phyloP scores from a whole-genome alignment of 2,329 filamentous ascomycete genomes.

The Xylariaceae sp. region DNA sequence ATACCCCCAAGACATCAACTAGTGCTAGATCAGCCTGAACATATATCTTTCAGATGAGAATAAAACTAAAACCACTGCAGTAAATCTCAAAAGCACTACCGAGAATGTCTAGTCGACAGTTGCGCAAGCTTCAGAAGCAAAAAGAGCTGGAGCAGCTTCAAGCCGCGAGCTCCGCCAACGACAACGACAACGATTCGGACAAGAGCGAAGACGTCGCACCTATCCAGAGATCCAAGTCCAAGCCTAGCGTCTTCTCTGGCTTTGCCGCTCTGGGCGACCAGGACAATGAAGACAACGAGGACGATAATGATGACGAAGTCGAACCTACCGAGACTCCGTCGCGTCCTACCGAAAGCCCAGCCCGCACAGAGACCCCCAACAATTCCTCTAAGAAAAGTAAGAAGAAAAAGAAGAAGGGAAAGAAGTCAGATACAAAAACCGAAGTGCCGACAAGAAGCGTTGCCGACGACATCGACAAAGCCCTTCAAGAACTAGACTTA shows the following conservation, averaged over 20 bases:
- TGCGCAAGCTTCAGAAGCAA: conserved; percentile 53
- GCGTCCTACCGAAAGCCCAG: conserved; percentile 23
- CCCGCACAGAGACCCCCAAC: conserved; percentile 24
- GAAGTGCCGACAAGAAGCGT: conserved; percentile 37
- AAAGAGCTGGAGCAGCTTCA: conserved; percentile 51
- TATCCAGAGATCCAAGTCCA: conserved; percentile 50
- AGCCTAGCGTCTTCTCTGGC: conserved; percentile 55
- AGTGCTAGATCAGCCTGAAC: background rate
- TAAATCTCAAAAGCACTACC: background rate
- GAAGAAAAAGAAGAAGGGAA: conserved; percentile 46
- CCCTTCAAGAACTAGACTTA: conserved; percentile 47
- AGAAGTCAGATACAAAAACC: conserved; percentile 37
- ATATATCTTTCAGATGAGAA: background rate
- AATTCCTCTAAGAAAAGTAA: conserved; percentile 48
- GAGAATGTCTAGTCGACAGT: conserved; percentile 43
- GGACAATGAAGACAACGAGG: conserved; percentile 49
- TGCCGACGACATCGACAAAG: conserved; percentile 63
- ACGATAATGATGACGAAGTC: conserved; percentile 45
- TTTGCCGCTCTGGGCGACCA: conserved; percentile 59
- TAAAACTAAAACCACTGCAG: no score
- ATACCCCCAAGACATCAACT: no score
- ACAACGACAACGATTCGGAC: conserved; percentile 44
- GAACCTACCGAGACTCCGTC: conserved; percentile 36
- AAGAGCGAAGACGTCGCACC: conserved; percentile 44
- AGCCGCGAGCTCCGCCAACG: conserved; percentile 43